Percentiles rank a stretch among this genome's conserved stretches.
Evolutionary conservation across 2,329 filamentous ascomycete genomes (phyloP).

Genomic region (Aspergillus chevalieri): DNA sequence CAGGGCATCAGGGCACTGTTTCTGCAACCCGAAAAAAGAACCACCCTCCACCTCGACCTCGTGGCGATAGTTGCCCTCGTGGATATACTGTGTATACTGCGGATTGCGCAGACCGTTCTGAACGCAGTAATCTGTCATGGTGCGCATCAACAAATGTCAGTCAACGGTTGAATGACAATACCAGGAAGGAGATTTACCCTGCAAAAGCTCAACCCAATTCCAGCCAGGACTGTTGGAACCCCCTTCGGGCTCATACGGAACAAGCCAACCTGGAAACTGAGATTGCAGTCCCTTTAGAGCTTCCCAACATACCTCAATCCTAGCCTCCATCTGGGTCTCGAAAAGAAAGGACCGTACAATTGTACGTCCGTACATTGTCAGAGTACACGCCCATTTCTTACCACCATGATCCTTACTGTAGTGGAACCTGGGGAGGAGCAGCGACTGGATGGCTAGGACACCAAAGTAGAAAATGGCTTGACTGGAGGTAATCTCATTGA

Average conservation of each 20-base stretch:
- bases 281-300: conserved; percentile 20
- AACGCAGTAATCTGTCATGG: conserved; percentile 18
- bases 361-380: conserved; percentile 26
- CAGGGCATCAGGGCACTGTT: conserved; percentile 14
- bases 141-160: not conserved
- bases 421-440: conserved; percentile 20
- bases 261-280: conserved; percentile 18
- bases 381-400: conserved; percentile 18
- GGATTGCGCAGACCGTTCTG: conserved; percentile 11
- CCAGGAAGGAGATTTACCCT: conserved; percentile 15
- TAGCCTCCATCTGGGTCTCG: conserved; percentile 13
- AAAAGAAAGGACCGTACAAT: conserved; percentile 10
- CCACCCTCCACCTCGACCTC: conserved; percentile 17
- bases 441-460: conserved; percentile 19
- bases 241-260: conserved; percentile 22
- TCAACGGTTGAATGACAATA: not conserved
- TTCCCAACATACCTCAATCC: conserved; percentile 20
- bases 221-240: conserved; percentile 11
- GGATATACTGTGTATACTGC: conserved; percentile 18
- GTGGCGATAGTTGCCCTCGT: conserved; percentile 19
- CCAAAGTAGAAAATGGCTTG: conserved; percentile 28
- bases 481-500: conserved; percentile 4
- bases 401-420: conserved; percentile 13
- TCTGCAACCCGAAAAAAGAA: conserved; percentile 14
- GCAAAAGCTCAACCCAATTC: conserved; percentile 25